Conservation (phyloP, 2,329 filamentous ascomycete genomes). For the Trichoderma lentiforme region DNA sequence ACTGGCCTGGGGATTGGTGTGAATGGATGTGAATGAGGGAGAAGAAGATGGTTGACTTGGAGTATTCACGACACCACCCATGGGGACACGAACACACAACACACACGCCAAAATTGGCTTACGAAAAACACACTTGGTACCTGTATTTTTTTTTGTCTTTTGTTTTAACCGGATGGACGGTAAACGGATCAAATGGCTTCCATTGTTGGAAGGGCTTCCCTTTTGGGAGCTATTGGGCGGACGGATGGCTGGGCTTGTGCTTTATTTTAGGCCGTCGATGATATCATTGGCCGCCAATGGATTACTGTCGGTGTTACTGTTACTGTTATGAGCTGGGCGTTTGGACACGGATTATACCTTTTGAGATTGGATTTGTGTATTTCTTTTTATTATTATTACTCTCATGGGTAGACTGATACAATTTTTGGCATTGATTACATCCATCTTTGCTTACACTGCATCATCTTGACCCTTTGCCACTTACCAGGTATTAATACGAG, state of each 20-base stretch:
- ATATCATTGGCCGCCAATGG: neutral
- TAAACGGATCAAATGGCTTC: neutral
- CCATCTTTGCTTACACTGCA: neutral
- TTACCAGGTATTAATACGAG: neutral
- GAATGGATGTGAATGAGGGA: neutral
- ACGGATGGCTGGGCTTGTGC: neutral
- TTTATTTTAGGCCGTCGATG: neutral
- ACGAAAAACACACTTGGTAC: neutral
- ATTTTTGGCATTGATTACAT: neutral
- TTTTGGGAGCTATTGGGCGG: neutral
- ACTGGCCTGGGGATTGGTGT: constrained; percentile 28
- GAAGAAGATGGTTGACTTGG: neutral
- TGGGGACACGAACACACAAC: neutral
- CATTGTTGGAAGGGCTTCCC: neutral
- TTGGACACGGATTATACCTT: neutral
- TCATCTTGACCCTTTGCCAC: neutral
- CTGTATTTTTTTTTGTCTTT: neutral
- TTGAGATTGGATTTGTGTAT: neutral
- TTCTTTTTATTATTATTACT: neutral
- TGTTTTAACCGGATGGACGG: neutral
- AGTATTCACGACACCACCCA: neutral
- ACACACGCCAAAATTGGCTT: neutral
- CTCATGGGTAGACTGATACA: neutral
- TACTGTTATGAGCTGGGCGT: neutral
- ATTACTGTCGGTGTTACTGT: neutral